phyloP scores from a whole-genome alignment of 1,284 basidiomycete species.

The Naganishia liquefaciens region DNA sequence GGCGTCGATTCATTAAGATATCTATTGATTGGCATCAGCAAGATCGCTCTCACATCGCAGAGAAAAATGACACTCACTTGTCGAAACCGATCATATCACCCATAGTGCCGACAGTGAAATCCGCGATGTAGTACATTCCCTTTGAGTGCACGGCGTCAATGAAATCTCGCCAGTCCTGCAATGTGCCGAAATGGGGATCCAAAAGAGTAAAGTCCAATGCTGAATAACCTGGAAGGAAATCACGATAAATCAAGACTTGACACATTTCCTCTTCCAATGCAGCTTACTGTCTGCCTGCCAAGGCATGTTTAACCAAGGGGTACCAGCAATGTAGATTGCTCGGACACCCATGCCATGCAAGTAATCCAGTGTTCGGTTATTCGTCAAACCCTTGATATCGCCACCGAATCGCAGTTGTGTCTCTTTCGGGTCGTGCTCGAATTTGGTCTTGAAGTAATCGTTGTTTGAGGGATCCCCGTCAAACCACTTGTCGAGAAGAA shows the following conservation, averaged over 20 bases:
- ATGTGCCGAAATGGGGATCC: constrained; percentile 85
- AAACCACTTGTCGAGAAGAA: constrained; percentile 87
- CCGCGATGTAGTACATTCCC: constrained; percentile 85
- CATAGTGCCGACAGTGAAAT: constrained; percentile 91
- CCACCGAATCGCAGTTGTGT: constrained; percentile 84
- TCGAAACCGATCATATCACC: constrained; percentile 79
- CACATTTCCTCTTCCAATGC: too few species aligned
- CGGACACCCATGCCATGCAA: constrained; percentile 80
- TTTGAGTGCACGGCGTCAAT: constrained; percentile 74
- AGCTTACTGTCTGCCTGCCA: constrained; percentile 89
- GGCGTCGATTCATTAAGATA: constrained; percentile 76
- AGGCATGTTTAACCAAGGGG: constrained; percentile 87
- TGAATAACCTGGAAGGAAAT: constrained; percentile 68
- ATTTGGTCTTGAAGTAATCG: constrained; percentile 76
- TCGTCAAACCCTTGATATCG: constrained; percentile 72
- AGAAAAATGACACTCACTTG: constrained; percentile 58
- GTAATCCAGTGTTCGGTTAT: constrained; percentile 71
- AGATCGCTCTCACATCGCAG: not conserved
- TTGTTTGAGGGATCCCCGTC: constrained; percentile 88
- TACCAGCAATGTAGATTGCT: constrained; percentile 84
- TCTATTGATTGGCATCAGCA: constrained; percentile 53
- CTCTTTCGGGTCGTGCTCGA: constrained; percentile 80
- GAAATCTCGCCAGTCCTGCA: constrained; percentile 71
- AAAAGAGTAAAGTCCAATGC: constrained; percentile 83
- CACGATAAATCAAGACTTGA: not conserved